Conservation (phyloP, 2,329 filamentous ascomycete genomes). For the Colletotrichum limetticola region DNA sequence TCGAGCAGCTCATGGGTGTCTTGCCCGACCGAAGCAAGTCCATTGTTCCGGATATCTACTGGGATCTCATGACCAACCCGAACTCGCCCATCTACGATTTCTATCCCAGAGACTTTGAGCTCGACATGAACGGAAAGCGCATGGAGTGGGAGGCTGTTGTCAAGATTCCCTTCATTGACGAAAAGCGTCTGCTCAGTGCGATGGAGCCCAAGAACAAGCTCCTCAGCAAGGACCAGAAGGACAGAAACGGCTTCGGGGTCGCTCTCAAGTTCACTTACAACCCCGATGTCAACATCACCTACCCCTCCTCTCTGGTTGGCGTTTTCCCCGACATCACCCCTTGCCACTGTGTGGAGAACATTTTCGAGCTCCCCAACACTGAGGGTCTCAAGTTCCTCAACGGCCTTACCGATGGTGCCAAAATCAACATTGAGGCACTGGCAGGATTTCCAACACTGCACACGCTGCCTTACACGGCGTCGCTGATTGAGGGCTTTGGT, state of each 20-base stretch:
- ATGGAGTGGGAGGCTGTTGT: slow-evolving; percentile 99
- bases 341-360: slow-evolving; percentile 94
- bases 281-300: slow-evolving; percentile 79
- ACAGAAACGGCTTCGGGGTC: slow-evolving; percentile 90
- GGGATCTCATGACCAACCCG: slow-evolving; percentile 90
- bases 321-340: slow-evolving; percentile 89
- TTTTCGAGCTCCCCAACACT: slow-evolving; percentile 92
- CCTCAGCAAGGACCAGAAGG: slow-evolving; percentile 81
- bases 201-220: slow-evolving; percentile 87
- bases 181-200: slow-evolving; percentile 83
- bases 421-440: slow-evolving; percentile 83
- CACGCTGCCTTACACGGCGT: slow-evolving; percentile 84
- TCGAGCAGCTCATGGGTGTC: slow-evolving; percentile 98
- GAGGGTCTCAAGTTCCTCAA: slow-evolving; percentile 89
- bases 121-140: slow-evolving; percentile 99
- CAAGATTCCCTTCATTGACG: slow-evolving; percentile 98
- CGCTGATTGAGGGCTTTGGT: slow-evolving; percentile 77
- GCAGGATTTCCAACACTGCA: slow-evolving; percentile 94
- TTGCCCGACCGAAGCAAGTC: slow-evolving; percentile 96
- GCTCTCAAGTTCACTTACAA: slow-evolving; percentile 93
- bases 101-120: slow-evolving; percentile 94
- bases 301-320: slow-evolving; percentile 87
- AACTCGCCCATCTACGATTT: slow-evolving; percentile 97
- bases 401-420: slow-evolving; percentile 84
- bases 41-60: slow-evolving; percentile 89